Conservation (phyloP, 1,284 basidiomycete genomes). For the Malassezia japonica region DNA sequence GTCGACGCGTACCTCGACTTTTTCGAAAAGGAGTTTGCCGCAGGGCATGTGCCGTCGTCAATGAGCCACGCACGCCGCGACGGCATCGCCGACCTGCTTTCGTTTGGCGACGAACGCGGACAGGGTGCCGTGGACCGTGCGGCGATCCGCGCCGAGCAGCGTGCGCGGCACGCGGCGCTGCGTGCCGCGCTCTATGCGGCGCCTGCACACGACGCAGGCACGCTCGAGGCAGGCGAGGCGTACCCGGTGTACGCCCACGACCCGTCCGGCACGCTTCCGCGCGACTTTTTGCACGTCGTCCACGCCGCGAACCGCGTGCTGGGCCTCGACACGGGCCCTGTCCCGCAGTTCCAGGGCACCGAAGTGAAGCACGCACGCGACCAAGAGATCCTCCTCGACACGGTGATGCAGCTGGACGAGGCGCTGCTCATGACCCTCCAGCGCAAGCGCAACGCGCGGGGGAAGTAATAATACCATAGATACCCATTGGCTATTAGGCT, state of each 20-base stretch:
- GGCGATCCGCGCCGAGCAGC: not conserved
- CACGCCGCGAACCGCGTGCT: conserved; percentile 5
- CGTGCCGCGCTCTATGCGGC: not conserved
- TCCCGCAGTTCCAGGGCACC: not conserved
- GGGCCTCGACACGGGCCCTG: conserved; percentile 5
- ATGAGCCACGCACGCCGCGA: conserved; percentile 3
- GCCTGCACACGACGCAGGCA: no score
- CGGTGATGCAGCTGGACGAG: conserved; percentile 15
- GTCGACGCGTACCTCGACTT: conserved; percentile 14
- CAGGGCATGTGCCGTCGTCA: conserved; percentile 3
- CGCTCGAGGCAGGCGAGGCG: conserved; percentile 6
- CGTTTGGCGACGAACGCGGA: not conserved
- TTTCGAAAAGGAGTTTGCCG: conserved; percentile 8
- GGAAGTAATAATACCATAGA: not conserved
- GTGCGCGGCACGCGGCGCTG: not conserved
- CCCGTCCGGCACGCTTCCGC: conserved; percentile 3
- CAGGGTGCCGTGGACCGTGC: not conserved
- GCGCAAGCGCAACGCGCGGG: not conserved
- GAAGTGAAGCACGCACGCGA: conserved; percentile 1
- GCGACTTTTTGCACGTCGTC: conserved; percentile 4
- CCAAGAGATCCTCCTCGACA: conserved; percentile 5
- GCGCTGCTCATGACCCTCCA: conserved; percentile 2
- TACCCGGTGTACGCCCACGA: conserved; percentile 13
- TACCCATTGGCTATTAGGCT: no score
- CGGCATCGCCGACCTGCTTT: conserved; percentile 8